Conservation (phyloP, 2,329 filamentous ascomycete species). For the Colletotrichum sp. region DNA sequence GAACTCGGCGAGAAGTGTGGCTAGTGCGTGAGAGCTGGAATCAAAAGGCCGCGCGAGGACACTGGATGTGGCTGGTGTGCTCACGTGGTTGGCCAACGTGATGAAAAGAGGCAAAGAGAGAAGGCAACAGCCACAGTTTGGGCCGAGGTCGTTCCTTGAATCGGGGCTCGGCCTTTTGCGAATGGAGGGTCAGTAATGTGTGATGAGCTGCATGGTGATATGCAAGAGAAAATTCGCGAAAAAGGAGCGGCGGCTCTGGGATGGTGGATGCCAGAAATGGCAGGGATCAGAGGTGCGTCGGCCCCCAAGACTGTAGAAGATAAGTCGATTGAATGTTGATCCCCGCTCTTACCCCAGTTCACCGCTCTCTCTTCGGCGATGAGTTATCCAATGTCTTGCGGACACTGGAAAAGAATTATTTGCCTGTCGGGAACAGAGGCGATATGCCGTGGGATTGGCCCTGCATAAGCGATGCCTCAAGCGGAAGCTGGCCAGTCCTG, state of each 20-base stretch:
- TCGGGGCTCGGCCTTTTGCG: not conserved
- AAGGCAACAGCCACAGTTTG: conserved; percentile 5
- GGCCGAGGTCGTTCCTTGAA: not conserved
- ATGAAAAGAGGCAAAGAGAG: not conserved
- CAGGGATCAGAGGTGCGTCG: not conserved
- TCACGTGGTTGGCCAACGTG: not conserved
- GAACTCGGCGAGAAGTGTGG: not conserved
- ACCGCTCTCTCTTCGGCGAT: conserved; percentile 7
- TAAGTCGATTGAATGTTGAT: not conserved
- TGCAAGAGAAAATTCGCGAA: not conserved
- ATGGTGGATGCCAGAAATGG: not conserved
- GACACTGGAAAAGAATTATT: not conserved
- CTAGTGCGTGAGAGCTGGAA: not conserved
- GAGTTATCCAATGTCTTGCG: not conserved
- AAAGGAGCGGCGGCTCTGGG: not conserved
- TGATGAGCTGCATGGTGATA: not conserved
- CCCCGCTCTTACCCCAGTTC: not conserved
- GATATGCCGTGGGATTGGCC: not conserved
- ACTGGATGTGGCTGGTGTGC: conserved; percentile 5
- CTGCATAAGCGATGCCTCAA: not conserved
- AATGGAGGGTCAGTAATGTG: not conserved
- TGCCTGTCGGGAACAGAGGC: not conserved
- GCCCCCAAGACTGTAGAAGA: not conserved
- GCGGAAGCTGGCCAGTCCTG: not conserved
- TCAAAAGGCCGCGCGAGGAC: not conserved